phyloP scores from a whole-genome alignment of 805 yeast species.

The Millerozyma acaciae region DNA sequence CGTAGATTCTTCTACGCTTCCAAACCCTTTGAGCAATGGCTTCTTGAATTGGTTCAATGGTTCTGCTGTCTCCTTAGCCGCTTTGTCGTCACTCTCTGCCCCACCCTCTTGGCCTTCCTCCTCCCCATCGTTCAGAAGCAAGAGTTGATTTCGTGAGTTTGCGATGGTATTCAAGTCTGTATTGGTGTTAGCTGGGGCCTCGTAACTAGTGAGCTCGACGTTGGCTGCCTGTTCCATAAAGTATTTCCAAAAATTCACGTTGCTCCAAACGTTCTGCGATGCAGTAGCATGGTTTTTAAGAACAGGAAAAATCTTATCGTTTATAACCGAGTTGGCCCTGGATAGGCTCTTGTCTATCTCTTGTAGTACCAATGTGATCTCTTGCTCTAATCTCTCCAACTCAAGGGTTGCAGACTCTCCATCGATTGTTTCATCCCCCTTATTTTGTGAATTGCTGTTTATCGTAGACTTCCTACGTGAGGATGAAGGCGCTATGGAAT shows the following conservation, averaged over 20 bases:
- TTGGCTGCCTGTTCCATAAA: constrained; percentile 75
- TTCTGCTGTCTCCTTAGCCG: constrained; percentile 1
- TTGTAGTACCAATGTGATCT: constrained; percentile 71
- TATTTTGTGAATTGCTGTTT: constrained; percentile 8
- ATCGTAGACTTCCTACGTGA: constrained; percentile 29
- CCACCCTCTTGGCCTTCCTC: constrained; percentile 9
- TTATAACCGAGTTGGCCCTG: constrained; percentile 62
- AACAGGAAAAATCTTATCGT: constrained; percentile 64
- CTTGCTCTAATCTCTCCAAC: constrained; percentile 69
- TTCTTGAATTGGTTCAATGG: constrained; percentile 11
- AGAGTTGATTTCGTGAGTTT: constrained; percentile 13
- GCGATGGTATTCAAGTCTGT: constrained; percentile 21
- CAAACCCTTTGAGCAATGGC: constrained; percentile 15
- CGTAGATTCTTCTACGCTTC: constrained; percentile 24
- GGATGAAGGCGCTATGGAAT: constrained; percentile 32
- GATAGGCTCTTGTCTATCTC: constrained; percentile 74
- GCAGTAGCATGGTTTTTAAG: constrained; percentile 56
- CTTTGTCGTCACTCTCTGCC: constrained; percentile 2
- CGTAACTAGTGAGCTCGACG: constrained; percentile 54
- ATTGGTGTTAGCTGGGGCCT: constrained; percentile 30
- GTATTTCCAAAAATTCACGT: constrained; percentile 70
- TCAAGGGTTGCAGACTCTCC: constrained; percentile 26
- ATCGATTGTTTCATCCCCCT: constrained; percentile 6
- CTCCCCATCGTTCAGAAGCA: constrained; percentile 18
- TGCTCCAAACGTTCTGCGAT: constrained; percentile 60